Evolutionary conservation across 371 early-diverging fungal species (phyloP).

Genomic region (Mortierella sp.): DNA sequence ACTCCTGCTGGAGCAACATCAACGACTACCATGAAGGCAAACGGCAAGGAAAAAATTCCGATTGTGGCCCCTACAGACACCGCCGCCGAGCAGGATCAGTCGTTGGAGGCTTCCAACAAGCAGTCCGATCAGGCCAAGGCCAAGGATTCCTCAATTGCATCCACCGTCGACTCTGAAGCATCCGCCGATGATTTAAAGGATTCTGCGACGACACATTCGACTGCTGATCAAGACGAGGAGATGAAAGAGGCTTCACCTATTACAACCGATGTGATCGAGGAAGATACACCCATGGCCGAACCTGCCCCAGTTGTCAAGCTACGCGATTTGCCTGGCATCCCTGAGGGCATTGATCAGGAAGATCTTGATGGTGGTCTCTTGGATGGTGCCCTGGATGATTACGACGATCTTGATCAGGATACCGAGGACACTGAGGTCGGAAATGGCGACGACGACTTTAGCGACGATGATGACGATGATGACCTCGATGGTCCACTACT

Average conservation of each 20-base stretch:
- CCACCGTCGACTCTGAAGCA: background rate
- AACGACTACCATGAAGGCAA: conserved; percentile 27
- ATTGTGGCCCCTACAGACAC: background rate
- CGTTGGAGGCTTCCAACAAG: background rate
- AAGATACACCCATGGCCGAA: conserved; percentile 35
- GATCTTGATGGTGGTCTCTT: conserved; percentile 51
- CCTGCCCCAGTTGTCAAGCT: background rate
- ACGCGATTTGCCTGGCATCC: conserved; percentile 15
- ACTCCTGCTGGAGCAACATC: conserved; percentile 1
- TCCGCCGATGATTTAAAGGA: background rate
- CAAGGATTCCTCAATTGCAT: background rate
- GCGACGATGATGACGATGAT: conserved; percentile 39
- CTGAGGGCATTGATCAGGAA: conserved; percentile 41
- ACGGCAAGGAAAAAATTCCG: conserved; percentile 29
- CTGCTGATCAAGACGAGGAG: conserved; percentile 31
- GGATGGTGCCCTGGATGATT: conserved; percentile 53
- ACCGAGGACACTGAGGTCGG: conserved; percentile 56
- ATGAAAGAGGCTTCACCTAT: conserved; percentile 28
- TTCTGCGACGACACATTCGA: conserved; percentile 2
- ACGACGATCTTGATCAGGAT: conserved; percentile 55
- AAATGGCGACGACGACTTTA: conserved; percentile 45
- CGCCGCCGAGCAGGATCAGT: background rate
- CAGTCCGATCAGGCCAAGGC: conserved; percentile 1
- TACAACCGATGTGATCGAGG: conserved; percentile 15
- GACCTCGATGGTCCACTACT: conserved; percentile 25